Base-by-base conservation (phyloP, 176 grass and related monocot species). In the Oropetium thomaeum region DNA sequence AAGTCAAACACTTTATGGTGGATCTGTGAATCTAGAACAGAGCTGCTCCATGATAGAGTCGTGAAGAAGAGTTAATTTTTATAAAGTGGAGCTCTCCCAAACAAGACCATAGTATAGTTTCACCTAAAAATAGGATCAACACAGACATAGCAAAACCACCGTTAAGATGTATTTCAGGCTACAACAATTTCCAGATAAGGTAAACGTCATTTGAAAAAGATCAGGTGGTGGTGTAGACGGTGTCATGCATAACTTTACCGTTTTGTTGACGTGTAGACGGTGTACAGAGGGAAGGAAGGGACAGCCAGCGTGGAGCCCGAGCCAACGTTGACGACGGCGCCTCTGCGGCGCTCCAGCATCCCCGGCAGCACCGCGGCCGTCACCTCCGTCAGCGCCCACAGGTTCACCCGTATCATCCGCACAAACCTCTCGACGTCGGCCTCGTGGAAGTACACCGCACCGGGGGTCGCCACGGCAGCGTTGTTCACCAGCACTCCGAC, bases 401-500 rank as follows among this genome's bases (percentile, higher is more conserved):
- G 51, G 51, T 92, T 92, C 70, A 92, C 83, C 54, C 43, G 31
- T 0, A 92, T 6, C 83, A 89, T 82, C 17, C 68, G 16, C 70
- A 73, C 33, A 49, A 55, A 16, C 49, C 70, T 22, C 31, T 89
- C 86, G 20, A 75, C 30, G 39, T 83, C 83, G 23, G 34, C 80
- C 57, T 92, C 90, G 49, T 92, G 90, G n/a, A 89, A 69, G 80
- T 52, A 92, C 29, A 64, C 35, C 3, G 86, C 79, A 28, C 66
- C 30, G 0, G 83, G 90, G 57, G 60, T 79, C 10, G 58, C 41
- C 23, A 89, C 43, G 1, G 79, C 90, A 17, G 90, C 90, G 71
- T 89, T 89, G 69, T 92, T 92, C 45, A 89, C 90, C 71, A 92
- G 48, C 44, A 92, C 0, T 15, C 83, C 86, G 5, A 92, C 86